Base-by-base conservation (phyloP, 176 grass and related monocot species). In the Thalia dealbata region DNA sequence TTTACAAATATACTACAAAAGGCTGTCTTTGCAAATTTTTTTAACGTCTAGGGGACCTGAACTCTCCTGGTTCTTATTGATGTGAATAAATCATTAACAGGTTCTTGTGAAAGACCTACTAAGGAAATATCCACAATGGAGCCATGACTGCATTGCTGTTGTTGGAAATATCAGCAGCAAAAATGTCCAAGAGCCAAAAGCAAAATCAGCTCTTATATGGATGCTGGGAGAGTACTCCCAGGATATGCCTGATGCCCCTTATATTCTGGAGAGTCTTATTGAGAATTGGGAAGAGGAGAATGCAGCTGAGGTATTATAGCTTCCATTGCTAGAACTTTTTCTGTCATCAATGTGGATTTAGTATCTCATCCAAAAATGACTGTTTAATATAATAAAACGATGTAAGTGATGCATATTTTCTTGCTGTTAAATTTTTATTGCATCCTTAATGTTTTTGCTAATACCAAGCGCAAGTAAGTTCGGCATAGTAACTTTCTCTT, bases 141-240 rank as follows among this genome's bases (percentile, higher is more conserved):
- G 88, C 80, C 95, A 99, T 82, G 95, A 99, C 65, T 99, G 95
- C 83, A 99, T 99, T 86, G 90, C 95, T 69, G 95, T 99, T 76
- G 95, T 99, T 80, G 90, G 95, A 74, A 99, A 99, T 86, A 99
- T 99, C 56, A 99, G 95, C 73, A 99, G 90, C 86, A 93, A 91
- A 50, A 99, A 90, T 77, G 91, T 99, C 81, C 90, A 99, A 80
- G 90, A 99, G 63, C 95, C 95, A 41, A 95, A 99, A 86, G 95
- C 85, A 26, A 99, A 99, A 90, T 77, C 95, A 61, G 95, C 95
- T 66, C 85, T 91, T 52, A 95, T 99, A 84, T 99, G 95, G 95
- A 99, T 99, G 95, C 74, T 99, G 29, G 95, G 95, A 84, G 95
- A 99, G 88, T 99, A 99, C 86, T 99, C 95, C 6, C 88, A 95